Base-by-base conservation (phyloP, 257 asterid species). In the Echium plantagineum region DNA sequence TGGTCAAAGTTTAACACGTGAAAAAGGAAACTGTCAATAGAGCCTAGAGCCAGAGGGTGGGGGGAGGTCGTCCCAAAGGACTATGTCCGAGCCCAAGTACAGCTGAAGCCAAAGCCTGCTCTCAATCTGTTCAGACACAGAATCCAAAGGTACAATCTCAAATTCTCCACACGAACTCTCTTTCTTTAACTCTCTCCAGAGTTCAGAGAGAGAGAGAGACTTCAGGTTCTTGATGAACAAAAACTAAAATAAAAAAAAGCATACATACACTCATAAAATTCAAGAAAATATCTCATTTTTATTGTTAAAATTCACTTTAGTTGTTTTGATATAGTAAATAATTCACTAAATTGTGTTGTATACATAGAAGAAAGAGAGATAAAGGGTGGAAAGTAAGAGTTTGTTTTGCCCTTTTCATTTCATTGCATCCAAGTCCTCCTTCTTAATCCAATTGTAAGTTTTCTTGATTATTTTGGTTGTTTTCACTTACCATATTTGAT, bases 381-480 rank as follows among this genome's bases (percentile, higher is more conserved):
- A 63, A 19, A 57, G 21, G 59, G 20, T 8, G 55, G 35, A 52
- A 58, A 48, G 55, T 38, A 64, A 71, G 68, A 60, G 78, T 70
- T 69, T 59, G 64, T 28, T 28, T 57, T 73, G 59, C 58, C 63
- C 35, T 63, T 58, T 76, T 62, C 72, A 52, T 59, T 57, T 62
- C 65, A 74, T 68, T 79, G 67, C 73, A 67, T 77, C 78, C 89
- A 69, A 55, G 60, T 77, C 70, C 28, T 63, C 57, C 76, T 67
- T 69, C 78, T 84, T 77, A 78, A 75, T 86, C 85, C 76, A 77
- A 69, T 67, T 75, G 95, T 84, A 82, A 90, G 97, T 77, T 35
- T 57, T 46, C 63, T 58, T 53, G 42, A 68, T 31, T 63, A 12
- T 55, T 63, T 58, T 53, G 42, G 65, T 31, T 63, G 15, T 55